Percentiles rank a stretch among this genome's conserved stretches.
Evolutionary conservation across 345 rosid species (phyloP).

Genomic region (Citrus trifoliata): DNA sequence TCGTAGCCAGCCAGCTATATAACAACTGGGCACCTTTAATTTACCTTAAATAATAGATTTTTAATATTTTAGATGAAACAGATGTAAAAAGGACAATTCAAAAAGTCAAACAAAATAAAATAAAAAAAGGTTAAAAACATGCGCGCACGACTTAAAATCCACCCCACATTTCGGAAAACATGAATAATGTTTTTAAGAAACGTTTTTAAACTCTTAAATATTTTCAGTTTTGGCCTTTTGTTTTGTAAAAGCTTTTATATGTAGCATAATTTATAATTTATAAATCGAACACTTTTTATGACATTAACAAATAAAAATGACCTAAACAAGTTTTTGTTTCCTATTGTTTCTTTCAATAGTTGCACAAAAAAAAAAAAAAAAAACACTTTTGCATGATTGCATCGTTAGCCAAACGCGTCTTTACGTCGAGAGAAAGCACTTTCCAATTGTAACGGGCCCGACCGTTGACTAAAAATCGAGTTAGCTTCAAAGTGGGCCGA

Average conservation of each 20-base stretch:
- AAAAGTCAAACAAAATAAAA: no score
- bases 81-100: no score
- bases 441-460: not conserved
- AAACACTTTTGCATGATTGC: not conserved
- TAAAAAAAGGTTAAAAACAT: no score
- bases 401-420: not conserved
- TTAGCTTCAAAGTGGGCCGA: slow-evolving; percentile 17
- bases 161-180: no score
- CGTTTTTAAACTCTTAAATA: no score
- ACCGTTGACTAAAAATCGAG: not conserved
- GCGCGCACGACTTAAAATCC: no score
- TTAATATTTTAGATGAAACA: no score
- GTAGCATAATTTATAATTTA: not conserved
- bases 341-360: no score
- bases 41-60: no score
- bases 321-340: not conserved
- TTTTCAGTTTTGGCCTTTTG: not conserved
- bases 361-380: not conserved
- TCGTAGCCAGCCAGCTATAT: not conserved
- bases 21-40: not conserved
- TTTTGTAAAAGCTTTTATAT: not conserved
- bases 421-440: not conserved
- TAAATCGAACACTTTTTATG: not conserved
- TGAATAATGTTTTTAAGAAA: no score
- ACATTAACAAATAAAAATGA: not conserved